Percentiles rank a stretch among this genome's conserved stretches.
phyloP scores from a whole-genome alignment of 2,329 filamentous ascomycete species.

The Colletotrichum viniferum region DNA sequence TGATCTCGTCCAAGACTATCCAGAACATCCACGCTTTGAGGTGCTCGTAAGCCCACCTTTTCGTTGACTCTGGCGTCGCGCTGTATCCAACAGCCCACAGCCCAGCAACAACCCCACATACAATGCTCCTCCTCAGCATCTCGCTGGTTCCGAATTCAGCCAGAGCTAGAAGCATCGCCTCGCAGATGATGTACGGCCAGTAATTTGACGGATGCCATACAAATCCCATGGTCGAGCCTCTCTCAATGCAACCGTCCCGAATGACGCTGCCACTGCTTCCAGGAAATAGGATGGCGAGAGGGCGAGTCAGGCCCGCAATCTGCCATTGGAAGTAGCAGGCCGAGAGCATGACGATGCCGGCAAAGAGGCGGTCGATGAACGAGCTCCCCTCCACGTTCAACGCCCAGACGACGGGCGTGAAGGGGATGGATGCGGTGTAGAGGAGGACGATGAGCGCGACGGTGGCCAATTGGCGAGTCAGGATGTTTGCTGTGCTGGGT shows the following conservation, averaged over 20 bases:
- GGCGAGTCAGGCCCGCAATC: constrained; percentile 16
- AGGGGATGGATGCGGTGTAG: constrained; percentile 25
- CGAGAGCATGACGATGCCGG: constrained; percentile 38
- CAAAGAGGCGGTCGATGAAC: constrained; percentile 48
- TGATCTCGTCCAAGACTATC: constrained; percentile 22
- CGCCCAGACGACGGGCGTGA: constrained; percentile 22
- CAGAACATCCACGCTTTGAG: constrained; percentile 23
- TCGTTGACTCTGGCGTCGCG: constrained; percentile 21
- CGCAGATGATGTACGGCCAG: constrained; percentile 24
- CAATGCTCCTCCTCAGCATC: constrained; percentile 20
- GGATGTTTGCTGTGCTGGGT: background rate
- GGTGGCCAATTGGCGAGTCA: constrained; percentile 17
- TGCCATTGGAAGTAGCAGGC: constrained; percentile 32
- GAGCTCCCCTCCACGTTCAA: constrained; percentile 36
- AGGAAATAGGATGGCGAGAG: constrained; percentile 20
- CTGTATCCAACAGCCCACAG: constrained; percentile 24
- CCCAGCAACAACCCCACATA: constrained; percentile 18
- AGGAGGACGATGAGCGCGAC: constrained; percentile 23
- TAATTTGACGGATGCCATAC: constrained; percentile 25
- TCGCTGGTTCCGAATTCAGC: constrained; percentile 26
- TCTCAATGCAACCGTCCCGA: constrained; percentile 22
- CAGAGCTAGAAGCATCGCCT: constrained; percentile 22
- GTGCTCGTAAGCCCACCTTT: constrained; percentile 25
- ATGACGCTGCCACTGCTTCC: background rate
- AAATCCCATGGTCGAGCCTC: background rate